These are phyloP conservation scores for Irpex sp. DNA, from an alignment of 1,284 basidiomycete species.

Conservation along the genomic window DNA sequence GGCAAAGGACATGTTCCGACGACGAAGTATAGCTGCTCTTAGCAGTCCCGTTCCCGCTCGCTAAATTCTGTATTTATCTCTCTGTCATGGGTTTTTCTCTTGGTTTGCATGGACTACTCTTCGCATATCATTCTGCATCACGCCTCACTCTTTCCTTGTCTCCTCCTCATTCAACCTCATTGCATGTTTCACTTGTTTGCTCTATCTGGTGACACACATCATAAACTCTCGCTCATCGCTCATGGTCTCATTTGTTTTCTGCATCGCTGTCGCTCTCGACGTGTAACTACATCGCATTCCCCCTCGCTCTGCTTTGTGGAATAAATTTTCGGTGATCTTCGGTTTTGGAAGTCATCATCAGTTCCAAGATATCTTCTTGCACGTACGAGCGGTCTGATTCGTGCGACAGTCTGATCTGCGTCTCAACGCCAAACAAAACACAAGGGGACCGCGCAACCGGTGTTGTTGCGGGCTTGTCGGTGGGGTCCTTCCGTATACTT, in stretches of 20 bases:
- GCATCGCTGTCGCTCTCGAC: not conserved
- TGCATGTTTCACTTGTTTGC: conserved; percentile 2
- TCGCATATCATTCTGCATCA: not conserved
- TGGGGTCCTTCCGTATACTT: not conserved
- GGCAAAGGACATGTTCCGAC: conserved; percentile 47
- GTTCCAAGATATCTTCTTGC: not conserved
- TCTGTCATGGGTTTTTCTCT: not conserved
- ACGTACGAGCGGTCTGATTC: not conserved
- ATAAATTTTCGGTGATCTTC: not conserved
- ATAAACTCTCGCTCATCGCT: not conserved
- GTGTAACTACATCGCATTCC: not conserved
- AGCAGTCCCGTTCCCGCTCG: not conserved
- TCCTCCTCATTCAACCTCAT: not conserved
- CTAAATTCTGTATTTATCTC: not conserved
- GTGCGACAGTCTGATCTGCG: not conserved
- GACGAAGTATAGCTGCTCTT: conserved; percentile 35
- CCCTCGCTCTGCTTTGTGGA: not conserved
- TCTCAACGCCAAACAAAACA: not conserved
- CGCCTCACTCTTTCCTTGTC: not conserved
- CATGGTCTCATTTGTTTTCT: not conserved
- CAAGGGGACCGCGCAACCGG: not conserved
- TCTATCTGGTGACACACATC: not conserved
- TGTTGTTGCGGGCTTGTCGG: not conserved
- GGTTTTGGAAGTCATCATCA: not conserved
- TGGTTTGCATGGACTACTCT: not conserved